phyloP scores from a whole-genome alignment of 2,329 filamentous ascomycete species.

The Fusarium guadeloupense region DNA sequence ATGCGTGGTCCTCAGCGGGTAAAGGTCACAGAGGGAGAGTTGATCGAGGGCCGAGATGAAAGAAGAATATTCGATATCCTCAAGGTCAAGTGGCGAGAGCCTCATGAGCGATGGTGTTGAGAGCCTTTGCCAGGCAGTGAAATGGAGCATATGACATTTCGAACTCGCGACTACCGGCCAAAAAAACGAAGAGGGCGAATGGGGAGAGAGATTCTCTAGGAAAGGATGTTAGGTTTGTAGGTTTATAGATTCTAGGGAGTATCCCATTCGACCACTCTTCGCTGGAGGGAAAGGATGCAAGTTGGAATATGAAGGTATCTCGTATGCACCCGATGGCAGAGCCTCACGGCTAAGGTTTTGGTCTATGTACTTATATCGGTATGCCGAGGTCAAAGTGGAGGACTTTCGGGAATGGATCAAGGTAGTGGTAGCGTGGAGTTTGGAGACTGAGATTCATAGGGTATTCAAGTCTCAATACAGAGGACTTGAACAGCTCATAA shows the following conservation, averaged over 20 bases:
- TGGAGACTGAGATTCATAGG: constrained; percentile 7
- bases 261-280: not conserved
- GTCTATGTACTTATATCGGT: too few species aligned
- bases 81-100: constrained; percentile 85
- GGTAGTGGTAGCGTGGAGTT: constrained; percentile 23
- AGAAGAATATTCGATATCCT: constrained; percentile 82
- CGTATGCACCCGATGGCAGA: constrained; percentile 7
- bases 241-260: not conserved
- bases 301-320: not conserved
- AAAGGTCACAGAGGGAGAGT: constrained; percentile 71
- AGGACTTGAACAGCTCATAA: not conserved
- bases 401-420: constrained; percentile 16
- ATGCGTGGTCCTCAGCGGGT: constrained; percentile 65
- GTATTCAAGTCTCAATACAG: not conserved
- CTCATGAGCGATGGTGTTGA: constrained; percentile 79
- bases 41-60: constrained; percentile 81
- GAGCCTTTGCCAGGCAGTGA: not conserved
- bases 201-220: not conserved
- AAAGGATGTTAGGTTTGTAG: not conserved
- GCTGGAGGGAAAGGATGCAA: not conserved
- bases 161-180: not conserved
- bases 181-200: not conserved
- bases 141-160: not conserved
- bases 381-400: constrained; percentile 36
- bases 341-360: constrained; percentile 17